Conservation (phyloP, 2,329 filamentous ascomycete species). For the Pseudogymnoascus sp. region DNA sequence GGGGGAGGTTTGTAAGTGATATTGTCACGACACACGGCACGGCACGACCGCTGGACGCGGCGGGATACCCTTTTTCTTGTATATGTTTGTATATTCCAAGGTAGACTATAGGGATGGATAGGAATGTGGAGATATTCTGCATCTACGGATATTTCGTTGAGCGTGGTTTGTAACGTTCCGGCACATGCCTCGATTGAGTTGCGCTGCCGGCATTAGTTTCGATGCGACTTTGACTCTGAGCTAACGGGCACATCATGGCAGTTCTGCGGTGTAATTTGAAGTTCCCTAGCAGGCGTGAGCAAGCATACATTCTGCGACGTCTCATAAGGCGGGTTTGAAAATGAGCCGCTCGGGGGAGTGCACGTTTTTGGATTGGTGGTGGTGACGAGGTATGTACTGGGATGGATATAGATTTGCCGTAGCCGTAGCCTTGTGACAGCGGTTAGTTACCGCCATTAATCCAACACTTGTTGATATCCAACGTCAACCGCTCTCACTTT, state of each 20-base stretch:
- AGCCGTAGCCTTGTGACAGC: background rate
- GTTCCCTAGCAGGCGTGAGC: background rate
- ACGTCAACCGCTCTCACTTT: background rate
- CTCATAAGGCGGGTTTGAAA: background rate
- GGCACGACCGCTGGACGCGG: slow-evolving; percentile 1
- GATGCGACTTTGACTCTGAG: background rate
- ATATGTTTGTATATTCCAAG: slow-evolving; percentile 4
- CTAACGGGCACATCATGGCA: background rate
- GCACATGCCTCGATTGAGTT: background rate
- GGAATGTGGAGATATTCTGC: background rate
- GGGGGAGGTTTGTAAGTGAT: background rate
- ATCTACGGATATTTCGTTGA: background rate
- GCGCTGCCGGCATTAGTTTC: background rate
- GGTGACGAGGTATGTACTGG: background rate
- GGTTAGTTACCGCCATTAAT: background rate
- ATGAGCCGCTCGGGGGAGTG: background rate
- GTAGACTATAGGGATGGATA: background rate
- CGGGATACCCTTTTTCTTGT: slow-evolving; percentile 7
- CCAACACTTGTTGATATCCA: background rate
- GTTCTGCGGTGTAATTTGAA: background rate
- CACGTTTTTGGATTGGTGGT: background rate
- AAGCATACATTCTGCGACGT: background rate
- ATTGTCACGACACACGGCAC: background rate
- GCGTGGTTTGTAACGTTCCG: background rate
- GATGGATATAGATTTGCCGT: background rate